These are phyloP conservation scores for Kernera saxatilis DNA, from an alignment of 345 rosid genomes.

Conservation along the genomic window DNA sequence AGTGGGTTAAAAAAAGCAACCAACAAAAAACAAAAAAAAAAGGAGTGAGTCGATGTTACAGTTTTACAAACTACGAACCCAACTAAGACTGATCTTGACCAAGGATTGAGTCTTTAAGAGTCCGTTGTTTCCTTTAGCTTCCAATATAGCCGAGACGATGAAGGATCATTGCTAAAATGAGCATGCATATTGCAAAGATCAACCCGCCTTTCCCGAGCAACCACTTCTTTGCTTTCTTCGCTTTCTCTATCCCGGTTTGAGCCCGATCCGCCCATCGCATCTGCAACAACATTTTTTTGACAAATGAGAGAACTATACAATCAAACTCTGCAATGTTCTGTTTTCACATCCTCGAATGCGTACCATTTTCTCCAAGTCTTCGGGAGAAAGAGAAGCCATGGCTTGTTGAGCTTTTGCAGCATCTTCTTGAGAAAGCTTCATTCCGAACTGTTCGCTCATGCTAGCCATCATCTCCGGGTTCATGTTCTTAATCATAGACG, in stretches of 20 bases:
- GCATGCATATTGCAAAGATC: constrained; percentile 75
- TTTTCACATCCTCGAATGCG: neutral
- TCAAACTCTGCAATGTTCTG: neutral
- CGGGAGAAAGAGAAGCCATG: constrained; percentile 85
- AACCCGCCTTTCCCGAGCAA: constrained; percentile 75
- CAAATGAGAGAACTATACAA: neutral
- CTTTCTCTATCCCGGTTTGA: constrained; percentile 70
- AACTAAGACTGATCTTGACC: constrained; percentile 9
- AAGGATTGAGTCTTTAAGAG: neutral
- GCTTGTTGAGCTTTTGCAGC: constrained; percentile 89
- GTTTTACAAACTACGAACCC: constrained; percentile 12
- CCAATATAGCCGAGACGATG: constrained; percentile 78
- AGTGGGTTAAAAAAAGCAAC: neutral
- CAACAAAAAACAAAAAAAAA: neutral
- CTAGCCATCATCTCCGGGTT: constrained; percentile 94
- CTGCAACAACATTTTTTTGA: constrained; percentile 37
- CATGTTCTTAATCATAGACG: constrained; percentile 85
- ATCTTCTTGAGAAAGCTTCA: constrained; percentile 77
- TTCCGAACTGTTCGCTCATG: constrained; percentile 92
- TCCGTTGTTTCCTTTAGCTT: constrained; percentile 29
- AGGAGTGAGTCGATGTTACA: neutral
- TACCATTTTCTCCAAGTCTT: constrained; percentile 87
- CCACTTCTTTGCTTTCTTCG: constrained; percentile 89
- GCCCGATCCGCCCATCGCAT: constrained; percentile 88
- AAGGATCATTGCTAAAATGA: constrained; percentile 74